These are phyloP conservation scores for Pulicaria dysenterica DNA, from an alignment of 129 eudicot species.

Conservation along the genomic window DNA sequence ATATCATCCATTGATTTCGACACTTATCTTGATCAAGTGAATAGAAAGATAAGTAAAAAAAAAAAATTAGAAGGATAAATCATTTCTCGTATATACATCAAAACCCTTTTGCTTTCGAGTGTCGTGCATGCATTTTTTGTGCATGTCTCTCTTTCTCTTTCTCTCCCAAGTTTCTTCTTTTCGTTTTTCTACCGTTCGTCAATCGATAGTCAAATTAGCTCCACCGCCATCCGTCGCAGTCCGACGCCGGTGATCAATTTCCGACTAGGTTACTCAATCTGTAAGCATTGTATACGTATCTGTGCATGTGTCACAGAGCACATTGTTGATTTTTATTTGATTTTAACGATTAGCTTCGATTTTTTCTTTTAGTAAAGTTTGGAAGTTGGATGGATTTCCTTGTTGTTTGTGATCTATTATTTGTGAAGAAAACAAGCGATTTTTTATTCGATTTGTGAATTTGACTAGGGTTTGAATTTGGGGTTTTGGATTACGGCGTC, in stretches of 20 bases:
- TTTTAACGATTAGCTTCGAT: not conserved
- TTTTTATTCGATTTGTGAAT: slow-evolving; percentile 23
- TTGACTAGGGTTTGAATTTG: slow-evolving; percentile 38
- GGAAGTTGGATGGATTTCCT: slow-evolving; percentile 1
- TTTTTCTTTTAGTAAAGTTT: not conserved
- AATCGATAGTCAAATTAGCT: slow-evolving; percentile 22
- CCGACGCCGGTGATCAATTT: not conserved
- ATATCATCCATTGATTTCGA: too few relatives aligned
- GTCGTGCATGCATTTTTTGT: slow-evolving; percentile 78
- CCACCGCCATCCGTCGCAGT: slow-evolving; percentile 23
- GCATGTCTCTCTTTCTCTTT: slow-evolving; percentile 35
- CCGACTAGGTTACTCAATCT: not conserved
- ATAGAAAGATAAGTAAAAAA: too few relatives aligned
- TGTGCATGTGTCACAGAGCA: not conserved
- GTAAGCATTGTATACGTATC: slow-evolving; percentile 1
- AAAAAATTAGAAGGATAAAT: too few relatives aligned
- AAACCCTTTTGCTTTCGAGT: not conserved
- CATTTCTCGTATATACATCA: too few relatives aligned
- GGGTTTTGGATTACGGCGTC: slow-evolving; percentile 39
- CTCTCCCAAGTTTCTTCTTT: not conserved
- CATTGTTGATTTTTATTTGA: not conserved
- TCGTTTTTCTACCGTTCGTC: slow-evolving; percentile 25
- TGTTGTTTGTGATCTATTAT: slow-evolving; percentile 2
- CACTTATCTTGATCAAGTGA: too few relatives aligned
- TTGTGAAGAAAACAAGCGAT: not conserved